Evolutionary conservation across 495 filamentous ascomycete genomes (phyloP).

Genomic region (Paragyromitra xinjiangensis): DNA sequence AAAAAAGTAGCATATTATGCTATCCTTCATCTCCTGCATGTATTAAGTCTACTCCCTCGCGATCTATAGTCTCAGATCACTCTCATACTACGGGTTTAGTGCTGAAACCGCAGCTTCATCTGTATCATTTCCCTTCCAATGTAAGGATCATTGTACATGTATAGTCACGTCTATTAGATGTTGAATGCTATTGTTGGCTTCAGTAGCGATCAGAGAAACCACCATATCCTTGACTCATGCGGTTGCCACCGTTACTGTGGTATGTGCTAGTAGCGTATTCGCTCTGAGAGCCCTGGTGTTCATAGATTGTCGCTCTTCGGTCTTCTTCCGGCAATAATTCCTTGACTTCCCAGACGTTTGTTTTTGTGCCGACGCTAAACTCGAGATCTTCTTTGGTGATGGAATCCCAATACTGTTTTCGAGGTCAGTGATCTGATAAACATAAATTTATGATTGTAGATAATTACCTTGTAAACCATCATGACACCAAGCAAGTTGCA

Average conservation of each 20-base stretch:
- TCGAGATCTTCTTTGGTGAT: constrained; percentile 98
- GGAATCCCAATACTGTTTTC: constrained; percentile 91
- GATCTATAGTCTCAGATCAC: background rate
- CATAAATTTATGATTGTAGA: background rate
- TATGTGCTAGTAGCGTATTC: constrained; percentile 55
- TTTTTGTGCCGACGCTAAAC: constrained; percentile 93
- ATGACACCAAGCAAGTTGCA: constrained; percentile 95
- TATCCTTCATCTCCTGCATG: constrained; percentile 31
- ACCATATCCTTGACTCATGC: constrained; percentile 55
- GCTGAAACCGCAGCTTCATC: constrained; percentile 8
- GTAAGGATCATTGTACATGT: background rate
- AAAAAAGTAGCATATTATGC: constrained; percentile 23
- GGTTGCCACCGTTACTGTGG: constrained; percentile 42
- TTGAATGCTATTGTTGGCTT: background rate
- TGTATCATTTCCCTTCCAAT: constrained; percentile 12
- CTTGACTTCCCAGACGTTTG: constrained; percentile 99
- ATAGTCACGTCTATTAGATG: background rate
- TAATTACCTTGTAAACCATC: constrained; percentile 98
- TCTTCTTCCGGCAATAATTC: constrained; percentile 91
- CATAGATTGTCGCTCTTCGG: constrained; percentile 77
- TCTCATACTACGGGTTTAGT: constrained; percentile 32
- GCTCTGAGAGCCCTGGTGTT: constrained; percentile 63
- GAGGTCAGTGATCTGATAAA: constrained; percentile 32
- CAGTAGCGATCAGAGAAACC: constrained; percentile 50
- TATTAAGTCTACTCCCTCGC: constrained; percentile 27